A percentile compares a stretch with the other conserved stretches of the same genome.
Evolutionary conservation across 1,284 basidiomycete genomes (phyloP).

Genomic region (Vanrija sp.): DNA sequence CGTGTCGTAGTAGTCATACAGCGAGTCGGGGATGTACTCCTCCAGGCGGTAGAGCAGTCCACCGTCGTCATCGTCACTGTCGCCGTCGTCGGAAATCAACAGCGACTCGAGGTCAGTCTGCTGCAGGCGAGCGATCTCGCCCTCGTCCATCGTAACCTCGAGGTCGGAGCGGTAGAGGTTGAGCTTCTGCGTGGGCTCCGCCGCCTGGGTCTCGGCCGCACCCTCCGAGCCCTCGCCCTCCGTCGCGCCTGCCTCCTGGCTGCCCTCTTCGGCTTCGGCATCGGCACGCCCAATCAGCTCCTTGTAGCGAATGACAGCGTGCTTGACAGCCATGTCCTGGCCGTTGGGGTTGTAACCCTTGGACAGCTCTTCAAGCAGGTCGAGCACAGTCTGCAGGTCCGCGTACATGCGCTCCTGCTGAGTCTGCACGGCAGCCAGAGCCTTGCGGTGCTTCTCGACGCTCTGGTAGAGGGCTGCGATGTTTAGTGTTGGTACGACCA

Average conservation of each 20-base stretch:
- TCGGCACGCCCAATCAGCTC: conserved; percentile 59
- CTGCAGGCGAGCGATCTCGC: conserved; percentile 10
- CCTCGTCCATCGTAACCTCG: conserved; percentile 8
- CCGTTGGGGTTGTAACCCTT: conserved; percentile 96
- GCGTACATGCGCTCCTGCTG: conserved; percentile 68
- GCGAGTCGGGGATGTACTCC: conserved; percentile 79
- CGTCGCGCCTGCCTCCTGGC: conserved; percentile 37
- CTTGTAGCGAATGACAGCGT: conserved; percentile 91
- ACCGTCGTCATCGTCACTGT: conserved; percentile 25
- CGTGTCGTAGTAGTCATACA: conserved; percentile 71
- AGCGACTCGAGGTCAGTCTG: conserved; percentile 13
- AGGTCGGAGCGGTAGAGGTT: conserved; percentile 5
- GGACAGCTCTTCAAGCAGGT: conserved; percentile 76
- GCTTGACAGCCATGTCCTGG: conserved; percentile 93
- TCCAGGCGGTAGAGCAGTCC: conserved; percentile 64
- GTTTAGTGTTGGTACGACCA: conserved; percentile 6
- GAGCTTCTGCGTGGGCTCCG: background rate
- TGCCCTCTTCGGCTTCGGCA: conserved; percentile 43
- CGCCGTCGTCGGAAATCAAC: conserved; percentile 8
- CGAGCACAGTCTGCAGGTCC: conserved; percentile 71
- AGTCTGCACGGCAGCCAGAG: conserved; percentile 69
- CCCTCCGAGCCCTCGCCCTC: conserved; percentile 50
- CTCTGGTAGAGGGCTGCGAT: conserved; percentile 71
- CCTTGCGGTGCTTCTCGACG: conserved; percentile 67
- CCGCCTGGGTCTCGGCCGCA: conserved; percentile 7